These are phyloP conservation scores for Conringia planisiliqua DNA, from an alignment of 345 rosid species.

Conservation along the genomic window DNA sequence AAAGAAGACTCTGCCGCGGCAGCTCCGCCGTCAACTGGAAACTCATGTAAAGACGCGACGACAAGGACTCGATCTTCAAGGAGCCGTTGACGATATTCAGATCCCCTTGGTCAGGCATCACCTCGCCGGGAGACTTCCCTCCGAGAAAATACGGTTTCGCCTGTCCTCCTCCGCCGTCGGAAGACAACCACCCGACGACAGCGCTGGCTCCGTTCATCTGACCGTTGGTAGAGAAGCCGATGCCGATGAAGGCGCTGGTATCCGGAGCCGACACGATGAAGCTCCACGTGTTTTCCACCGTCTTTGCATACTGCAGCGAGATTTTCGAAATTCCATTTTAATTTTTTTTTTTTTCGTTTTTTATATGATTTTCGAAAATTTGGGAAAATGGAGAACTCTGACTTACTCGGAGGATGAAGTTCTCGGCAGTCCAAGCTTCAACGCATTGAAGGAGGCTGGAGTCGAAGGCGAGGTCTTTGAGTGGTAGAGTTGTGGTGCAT, in stretches of 20 bases:
- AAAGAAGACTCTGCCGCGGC: slow-evolving; percentile 48
- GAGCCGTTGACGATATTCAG: slow-evolving; percentile 37
- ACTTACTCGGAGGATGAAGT: slow-evolving; percentile 72
- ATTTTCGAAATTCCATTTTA: neutral
- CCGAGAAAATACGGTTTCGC: slow-evolving; percentile 52
- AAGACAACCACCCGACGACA: slow-evolving; percentile 68
- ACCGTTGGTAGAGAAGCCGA: slow-evolving; percentile 69
- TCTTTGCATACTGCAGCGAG: slow-evolving; percentile 45
- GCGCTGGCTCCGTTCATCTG: slow-evolving; percentile 76
- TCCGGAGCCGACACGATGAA: slow-evolving; percentile 69
- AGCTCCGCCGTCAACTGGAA: slow-evolving; percentile 50
- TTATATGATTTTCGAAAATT: too few relatives aligned
- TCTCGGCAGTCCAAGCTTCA: slow-evolving; percentile 42
- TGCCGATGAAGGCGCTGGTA: slow-evolving; percentile 44
- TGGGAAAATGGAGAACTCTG: neutral
- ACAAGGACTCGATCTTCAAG: slow-evolving; percentile 40
- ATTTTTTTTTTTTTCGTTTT: neutral
- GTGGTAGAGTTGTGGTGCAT: slow-evolving; percentile 39
- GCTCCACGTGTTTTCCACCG: slow-evolving; percentile 50
- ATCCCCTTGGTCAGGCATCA: slow-evolving; percentile 54
- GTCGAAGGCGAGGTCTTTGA: slow-evolving; percentile 42
- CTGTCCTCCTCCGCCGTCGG: slow-evolving; percentile 9
- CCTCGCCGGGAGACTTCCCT: slow-evolving; percentile 38
- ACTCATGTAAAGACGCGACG: slow-evolving; percentile 56
- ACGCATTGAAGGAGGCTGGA: slow-evolving; percentile 46